Evolutionary conservation across 2,329 filamentous ascomycete species (phyloP), one percentile per base, ranked within the genome.

Genomic region (Sclerotinia glacialis): DNA sequence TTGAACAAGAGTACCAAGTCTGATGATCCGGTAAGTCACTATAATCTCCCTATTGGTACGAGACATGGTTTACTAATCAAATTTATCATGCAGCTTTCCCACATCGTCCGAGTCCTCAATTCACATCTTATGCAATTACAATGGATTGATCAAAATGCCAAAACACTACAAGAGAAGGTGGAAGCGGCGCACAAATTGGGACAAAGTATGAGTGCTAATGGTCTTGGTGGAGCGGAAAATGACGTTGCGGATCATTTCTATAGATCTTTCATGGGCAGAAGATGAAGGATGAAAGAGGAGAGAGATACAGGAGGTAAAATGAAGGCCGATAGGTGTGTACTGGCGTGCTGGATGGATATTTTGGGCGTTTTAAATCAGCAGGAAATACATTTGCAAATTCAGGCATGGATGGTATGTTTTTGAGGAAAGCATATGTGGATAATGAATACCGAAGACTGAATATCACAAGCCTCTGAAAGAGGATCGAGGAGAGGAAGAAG

Each of bases 21-120:
- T 37, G 91, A 95, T 77, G 92, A 95, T 79, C 91, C 91, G 72
- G 92, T 95, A 84, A 80, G 88, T 84, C 18, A 16, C 40, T 53
- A 5, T 12, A 54, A 28, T 34, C 14, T 14, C 12, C 40, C 3
- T 18, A 28, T 63, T 49, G 44, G 28, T 2, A 6, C 16, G 1
- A 14, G 12, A n/a, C 2, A 34, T 34, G 26, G 54, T 58, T 59
- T 7, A 65, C 70, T 74, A 67, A 74, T 61, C 12, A 4, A 37
- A 55, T 34, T 5, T 5, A 12, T 23, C 50, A 52, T 64, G 46
- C 76, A 97, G 89, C 84, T 98, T 76, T 94, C 92, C 72, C 93
- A 97, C 79, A 96, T 99, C 74, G 94, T 98, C 64, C 89, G 92
- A 70, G 93, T 98, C 60, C 88, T 99, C 72, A 99, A 99, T 78